phyloP scores from a whole-genome alignment of 139 green algal genomes.

The Chlamydomonas sphaeroides region DNA sequence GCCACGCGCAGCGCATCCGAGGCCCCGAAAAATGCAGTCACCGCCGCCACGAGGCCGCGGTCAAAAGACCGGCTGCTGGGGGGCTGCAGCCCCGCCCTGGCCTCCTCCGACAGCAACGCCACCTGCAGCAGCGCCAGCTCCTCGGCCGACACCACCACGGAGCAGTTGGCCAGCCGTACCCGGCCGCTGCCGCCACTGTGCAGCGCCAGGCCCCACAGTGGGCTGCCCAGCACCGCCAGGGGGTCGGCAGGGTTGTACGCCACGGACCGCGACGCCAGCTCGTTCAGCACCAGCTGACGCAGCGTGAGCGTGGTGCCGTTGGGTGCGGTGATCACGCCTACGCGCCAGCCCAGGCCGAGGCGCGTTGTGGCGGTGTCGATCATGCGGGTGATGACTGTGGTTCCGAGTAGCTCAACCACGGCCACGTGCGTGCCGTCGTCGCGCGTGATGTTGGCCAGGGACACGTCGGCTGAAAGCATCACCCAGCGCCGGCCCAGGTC shows the following conservation, averaged over 20 bases:
- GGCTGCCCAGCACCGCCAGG: neutral
- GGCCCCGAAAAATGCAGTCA: neutral
- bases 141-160: neutral
- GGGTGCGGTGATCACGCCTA: neutral
- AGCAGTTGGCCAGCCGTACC: neutral
- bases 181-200: too few relatives aligned
- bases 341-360: neutral
- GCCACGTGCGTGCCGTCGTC: neutral
- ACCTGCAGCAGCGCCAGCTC: slow-evolving; percentile 13
- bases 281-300: neutral
- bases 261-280: neutral
- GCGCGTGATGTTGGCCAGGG: neutral
- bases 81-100: neutral
- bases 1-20: neutral
- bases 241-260: neutral
- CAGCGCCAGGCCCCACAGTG: slow-evolving; percentile 28
- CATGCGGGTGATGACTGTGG: neutral
- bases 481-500: neutral
- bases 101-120: neutral
- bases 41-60: neutral
- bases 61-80: neutral
- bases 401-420: neutral
- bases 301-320: neutral
- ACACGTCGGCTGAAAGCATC: neutral
- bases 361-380: neutral